Conservation (phyloP, 2,329 filamentous ascomycete genomes). For the Aureobasidium subglaciale region DNA sequence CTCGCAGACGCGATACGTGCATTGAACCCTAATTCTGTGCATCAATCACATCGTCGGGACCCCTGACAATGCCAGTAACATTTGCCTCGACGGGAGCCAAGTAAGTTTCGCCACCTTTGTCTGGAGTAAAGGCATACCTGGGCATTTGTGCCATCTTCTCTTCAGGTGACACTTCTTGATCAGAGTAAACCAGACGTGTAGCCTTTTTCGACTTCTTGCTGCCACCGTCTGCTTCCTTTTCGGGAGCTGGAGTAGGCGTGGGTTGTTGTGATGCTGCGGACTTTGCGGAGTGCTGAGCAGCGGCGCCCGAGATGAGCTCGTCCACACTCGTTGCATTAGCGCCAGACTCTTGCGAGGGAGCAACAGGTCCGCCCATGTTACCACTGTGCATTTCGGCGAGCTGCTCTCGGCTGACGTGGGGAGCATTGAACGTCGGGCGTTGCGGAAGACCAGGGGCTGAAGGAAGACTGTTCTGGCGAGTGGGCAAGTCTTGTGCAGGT, state of each 20-base stretch:
- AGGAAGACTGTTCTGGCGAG: constrained; percentile 49
- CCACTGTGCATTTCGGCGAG: constrained; percentile 53
- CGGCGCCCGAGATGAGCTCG: constrained; percentile 44
- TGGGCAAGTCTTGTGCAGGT: constrained; percentile 27
- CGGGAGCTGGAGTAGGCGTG: constrained; percentile 5
- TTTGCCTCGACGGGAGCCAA: constrained; percentile 21
- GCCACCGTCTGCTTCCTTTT: constrained; percentile 13
- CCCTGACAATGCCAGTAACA: constrained; percentile 19
- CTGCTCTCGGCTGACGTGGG: constrained; percentile 46
- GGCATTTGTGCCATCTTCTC: constrained; percentile 78
- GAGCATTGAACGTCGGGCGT: constrained; percentile 51
- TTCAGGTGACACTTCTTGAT: constrained; percentile 74
- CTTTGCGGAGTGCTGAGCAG: constrained; percentile 21
- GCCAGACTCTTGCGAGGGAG: constrained; percentile 28
- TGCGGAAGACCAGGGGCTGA: constrained; percentile 52
- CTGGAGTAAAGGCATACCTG: constrained; percentile 62
- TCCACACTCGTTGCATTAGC: constrained; percentile 41
- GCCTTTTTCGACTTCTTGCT: constrained; percentile 50
- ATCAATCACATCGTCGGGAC: constrained; percentile 17
- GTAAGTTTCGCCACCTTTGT: constrained; percentile 32
- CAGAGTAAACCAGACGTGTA: constrained; percentile 68
- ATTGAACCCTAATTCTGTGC: constrained; percentile 1
- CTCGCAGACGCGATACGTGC: background rate
- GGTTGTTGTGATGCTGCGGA: constrained; percentile 5
- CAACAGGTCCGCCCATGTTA: constrained; percentile 31